Evolutionary conservation across 75 land plant species (phyloP).

Genomic region (Chamaecyparis obtusa): DNA sequence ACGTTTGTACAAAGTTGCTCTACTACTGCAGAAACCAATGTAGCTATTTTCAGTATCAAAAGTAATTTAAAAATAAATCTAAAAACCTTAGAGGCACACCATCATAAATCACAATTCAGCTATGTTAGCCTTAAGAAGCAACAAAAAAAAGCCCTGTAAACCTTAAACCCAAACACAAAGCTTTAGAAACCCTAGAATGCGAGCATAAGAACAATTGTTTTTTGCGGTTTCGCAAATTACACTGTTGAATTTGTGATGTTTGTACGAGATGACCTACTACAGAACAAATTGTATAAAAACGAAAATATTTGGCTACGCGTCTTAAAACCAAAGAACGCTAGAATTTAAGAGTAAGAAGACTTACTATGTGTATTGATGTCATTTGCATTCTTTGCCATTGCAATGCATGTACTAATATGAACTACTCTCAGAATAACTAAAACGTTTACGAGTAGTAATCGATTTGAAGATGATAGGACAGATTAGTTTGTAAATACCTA

Average conservation of each 20-base stretch:
- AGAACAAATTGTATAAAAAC: neutral
- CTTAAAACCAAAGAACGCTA: neutral
- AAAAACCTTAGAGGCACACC: no score
- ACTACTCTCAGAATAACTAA: neutral
- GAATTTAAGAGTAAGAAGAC: neutral
- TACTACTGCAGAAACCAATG: no score
- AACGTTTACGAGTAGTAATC: neutral
- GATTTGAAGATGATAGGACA: neutral
- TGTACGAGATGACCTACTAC: neutral
- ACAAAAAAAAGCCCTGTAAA: no score
- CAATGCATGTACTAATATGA: neutral
- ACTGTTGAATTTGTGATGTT: neutral
- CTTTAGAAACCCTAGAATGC: neutral
- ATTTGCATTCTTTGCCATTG: constrained; percentile 8
- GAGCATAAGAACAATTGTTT: neutral
- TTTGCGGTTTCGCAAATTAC: neutral
- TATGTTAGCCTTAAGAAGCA: no score
- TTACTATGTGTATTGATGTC: neutral
- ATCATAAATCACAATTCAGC: no score
- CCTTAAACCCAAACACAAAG: neutral
- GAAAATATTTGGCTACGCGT: neutral
- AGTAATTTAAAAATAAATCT: no score
- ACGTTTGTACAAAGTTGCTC: no score
- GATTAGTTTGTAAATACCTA: constrained; percentile 40
- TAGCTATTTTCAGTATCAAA: no score